A percentile compares a stretch with the other conserved stretches of the same genome.
Conservation (phyloP, 257 asterid species). For the Capsicum pubescens region DNA sequence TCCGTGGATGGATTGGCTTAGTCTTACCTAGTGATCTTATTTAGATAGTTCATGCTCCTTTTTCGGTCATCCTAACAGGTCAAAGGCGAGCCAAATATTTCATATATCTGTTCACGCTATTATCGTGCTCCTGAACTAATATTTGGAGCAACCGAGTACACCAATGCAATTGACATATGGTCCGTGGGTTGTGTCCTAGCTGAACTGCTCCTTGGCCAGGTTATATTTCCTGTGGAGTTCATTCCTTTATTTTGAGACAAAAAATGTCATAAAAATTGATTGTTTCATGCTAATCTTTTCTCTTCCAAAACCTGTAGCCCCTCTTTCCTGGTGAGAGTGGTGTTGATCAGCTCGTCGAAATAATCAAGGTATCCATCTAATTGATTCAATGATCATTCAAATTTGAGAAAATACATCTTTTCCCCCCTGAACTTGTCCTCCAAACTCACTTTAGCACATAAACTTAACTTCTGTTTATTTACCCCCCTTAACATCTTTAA, state of each 20-base stretch:
- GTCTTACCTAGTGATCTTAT: not conserved
- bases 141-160: constrained; percentile 85
- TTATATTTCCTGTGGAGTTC: constrained; percentile 29
- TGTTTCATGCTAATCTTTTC: constrained; percentile 22
- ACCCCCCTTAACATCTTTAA: too few relatives aligned
- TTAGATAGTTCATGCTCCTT: not conserved
- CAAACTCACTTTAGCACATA: too few relatives aligned
- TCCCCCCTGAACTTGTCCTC: too few relatives aligned
- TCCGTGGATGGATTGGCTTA: not conserved
- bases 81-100: constrained; percentile 87
- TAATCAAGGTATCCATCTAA: constrained; percentile 62
- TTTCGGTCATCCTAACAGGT: constrained; percentile 51
- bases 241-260: not conserved
- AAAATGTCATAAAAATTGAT: constrained; percentile 7
- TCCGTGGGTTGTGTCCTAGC: constrained; percentile 94
- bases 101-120: constrained; percentile 81
- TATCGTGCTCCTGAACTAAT: constrained; percentile 86
- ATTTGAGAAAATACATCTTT: too few relatives aligned
- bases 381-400: not conserved
- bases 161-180: constrained; percentile 85
- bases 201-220: constrained; percentile 91
- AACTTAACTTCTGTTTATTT: too few relatives aligned
- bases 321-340: constrained; percentile 93
- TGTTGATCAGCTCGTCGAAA: constrained; percentile 89
- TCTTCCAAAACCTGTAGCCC: constrained; percentile 50